Base-by-base conservation (phyloP, 2,329 filamentous ascomycete genomes). In the Cladosporium halotolerans region DNA sequence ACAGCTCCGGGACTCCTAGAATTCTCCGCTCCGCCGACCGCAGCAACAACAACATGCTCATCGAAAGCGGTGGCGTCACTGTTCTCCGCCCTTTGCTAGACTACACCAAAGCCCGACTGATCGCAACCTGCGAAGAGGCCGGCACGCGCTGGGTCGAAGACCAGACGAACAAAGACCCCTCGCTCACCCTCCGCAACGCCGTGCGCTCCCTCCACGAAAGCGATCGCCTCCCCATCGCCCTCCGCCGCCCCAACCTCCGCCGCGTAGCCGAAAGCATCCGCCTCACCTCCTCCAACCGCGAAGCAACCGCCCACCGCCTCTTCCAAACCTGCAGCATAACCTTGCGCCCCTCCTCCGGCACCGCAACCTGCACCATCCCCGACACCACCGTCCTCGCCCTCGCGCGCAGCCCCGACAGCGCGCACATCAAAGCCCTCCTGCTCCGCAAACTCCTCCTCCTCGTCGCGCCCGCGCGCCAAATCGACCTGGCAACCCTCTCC, bases 101-200 rank as follows among this genome's bases (percentile, higher is more conserved):
- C 8, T 89, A 91, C 64, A 73, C 78, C 55, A 95, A 97, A 71
- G 76, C 81, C 47, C 76, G 84, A 34, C 76, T 96, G n/a, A 77
- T 85, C 41, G 81, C 82, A 1, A 90, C 88, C 0, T 96, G 92
- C 64, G 69, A 84, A 56, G 74, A 79, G n/a, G 79, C 84, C 58
- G 70, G 76, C 0, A 72, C 95, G 9, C 71, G 73, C 0, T 97
- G 89, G 86, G 88, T 89, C 58, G 88, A 93, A 66, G 93, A 99
- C 66, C 73, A 76, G 40, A 96, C 91, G 1, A 99, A 99, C 64
- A 69, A 76, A 13, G 86, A 96, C 62, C 78, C 76, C 8, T 89
- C 84, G 0, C 72, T 95, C 55, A 96, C 93, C 0, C 71, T 78
- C 42, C 81, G 93, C 36, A 99, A 99, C 63, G 84, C 92, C 0